A percentile compares a stretch with the other conserved stretches of the same genome.
phyloP scores from a whole-genome alignment of 148 eudicot species.

The Limonium bicolor region DNA sequence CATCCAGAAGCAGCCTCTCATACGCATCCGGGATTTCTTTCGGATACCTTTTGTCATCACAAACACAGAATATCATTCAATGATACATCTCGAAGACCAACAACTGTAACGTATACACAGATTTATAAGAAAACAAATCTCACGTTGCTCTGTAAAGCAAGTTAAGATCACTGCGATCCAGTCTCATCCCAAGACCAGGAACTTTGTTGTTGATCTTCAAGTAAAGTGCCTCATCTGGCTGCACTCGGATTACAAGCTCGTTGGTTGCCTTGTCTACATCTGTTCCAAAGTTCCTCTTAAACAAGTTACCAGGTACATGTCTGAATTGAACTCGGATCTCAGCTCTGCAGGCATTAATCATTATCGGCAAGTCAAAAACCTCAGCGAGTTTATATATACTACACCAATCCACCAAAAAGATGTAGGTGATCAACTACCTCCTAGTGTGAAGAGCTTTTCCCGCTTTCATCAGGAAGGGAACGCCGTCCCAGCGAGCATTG shows the following conservation, averaged over 20 bases:
- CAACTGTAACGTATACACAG: neutral
- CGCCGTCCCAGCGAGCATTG: constrained; percentile 97
- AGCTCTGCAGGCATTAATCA: constrained; percentile 30
- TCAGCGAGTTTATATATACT: neutral
- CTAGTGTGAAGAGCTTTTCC: constrained; percentile 71
- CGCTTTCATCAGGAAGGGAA: constrained; percentile 85
- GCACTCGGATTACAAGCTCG: constrained; percentile 76
- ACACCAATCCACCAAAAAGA: neutral
- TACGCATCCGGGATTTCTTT: constrained; percentile 77
- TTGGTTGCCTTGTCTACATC: constrained; percentile 61
- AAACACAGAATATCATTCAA: neutral
- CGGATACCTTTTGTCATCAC: constrained; percentile 32
- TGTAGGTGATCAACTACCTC: constrained; percentile 16
- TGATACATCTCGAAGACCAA: too few species aligned
- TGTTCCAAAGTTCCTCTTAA: constrained; percentile 34
- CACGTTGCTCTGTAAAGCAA: constrained; percentile 60
- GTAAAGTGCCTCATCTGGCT: constrained; percentile 78
- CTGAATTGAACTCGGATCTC: constrained; percentile 83
- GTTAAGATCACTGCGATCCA: constrained; percentile 74
- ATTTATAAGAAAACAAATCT: neutral
- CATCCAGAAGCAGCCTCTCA: constrained; percentile 69
- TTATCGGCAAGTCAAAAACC: constrained; percentile 1
- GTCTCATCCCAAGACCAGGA: constrained; percentile 83
- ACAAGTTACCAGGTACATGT: constrained; percentile 84
- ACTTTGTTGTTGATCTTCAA: constrained; percentile 79